Conservation (phyloP, 495 filamentous ascomycete species). For the Clohesyomyces aquaticus region DNA sequence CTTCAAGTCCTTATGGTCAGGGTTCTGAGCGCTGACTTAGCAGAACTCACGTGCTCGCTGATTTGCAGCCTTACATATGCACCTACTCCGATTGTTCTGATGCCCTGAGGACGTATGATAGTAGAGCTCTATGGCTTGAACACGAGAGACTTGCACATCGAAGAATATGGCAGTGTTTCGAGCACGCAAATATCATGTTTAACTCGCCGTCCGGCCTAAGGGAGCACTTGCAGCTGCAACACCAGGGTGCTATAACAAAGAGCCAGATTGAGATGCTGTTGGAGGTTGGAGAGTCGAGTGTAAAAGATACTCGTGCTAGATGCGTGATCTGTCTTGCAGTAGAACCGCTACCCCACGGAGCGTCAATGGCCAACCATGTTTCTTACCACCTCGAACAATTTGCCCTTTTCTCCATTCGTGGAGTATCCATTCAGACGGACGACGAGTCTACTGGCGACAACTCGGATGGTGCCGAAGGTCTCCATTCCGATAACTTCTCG, state of each 20-base stretch:
- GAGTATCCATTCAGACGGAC: too few species aligned
- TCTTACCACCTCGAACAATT: background rate
- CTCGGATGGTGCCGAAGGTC: background rate
- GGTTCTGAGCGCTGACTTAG: background rate
- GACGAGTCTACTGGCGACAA: too few species aligned
- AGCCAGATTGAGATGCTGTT: background rate
- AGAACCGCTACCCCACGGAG: background rate
- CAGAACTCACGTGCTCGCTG: background rate
- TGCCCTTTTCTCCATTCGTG: background rate
- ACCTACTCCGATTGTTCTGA: background rate
- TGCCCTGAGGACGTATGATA: background rate
- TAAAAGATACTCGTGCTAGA: background rate
- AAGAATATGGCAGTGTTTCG: background rate
- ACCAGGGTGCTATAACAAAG: background rate
- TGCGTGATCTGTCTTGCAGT: background rate
- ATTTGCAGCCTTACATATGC: background rate
- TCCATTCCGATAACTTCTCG: background rate
- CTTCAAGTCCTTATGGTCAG: background rate
- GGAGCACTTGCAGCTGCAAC: background rate
- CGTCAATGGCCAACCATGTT: background rate
- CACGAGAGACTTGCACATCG: background rate
- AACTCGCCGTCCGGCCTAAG: background rate
- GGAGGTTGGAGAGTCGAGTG: background rate
- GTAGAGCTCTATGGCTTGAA: background rate
- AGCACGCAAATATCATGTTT: background rate